phyloP scores from a whole-genome alignment of 192 early-diverging fungal genomes.

The Pilobolus umbonatus region DNA sequence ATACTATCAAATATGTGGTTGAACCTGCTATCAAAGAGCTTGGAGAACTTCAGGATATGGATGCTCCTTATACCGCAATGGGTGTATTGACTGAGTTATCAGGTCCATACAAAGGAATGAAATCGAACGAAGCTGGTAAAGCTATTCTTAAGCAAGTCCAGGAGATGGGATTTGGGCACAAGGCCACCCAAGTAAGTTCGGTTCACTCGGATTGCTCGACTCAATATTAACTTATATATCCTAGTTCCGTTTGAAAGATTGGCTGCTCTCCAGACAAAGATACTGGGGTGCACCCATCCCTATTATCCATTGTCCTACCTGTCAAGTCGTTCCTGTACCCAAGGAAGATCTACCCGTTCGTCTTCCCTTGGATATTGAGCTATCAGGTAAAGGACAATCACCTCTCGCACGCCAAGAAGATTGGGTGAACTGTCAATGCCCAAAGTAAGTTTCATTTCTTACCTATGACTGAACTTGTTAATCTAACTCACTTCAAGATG shows the following conservation, averaged over 20 bases:
- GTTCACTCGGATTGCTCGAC: not conserved
- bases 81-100: conserved; percentile 54
- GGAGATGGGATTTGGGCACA: conserved; percentile 42
- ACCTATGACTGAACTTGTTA: not conserved
- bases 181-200: conserved; percentile 25
- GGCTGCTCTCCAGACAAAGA: conserved; percentile 92
- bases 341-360: conserved; percentile 70
- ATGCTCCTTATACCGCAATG: conserved; percentile 32
- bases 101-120: conserved; percentile 59
- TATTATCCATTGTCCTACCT: conserved; percentile 79
- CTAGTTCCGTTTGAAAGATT: conserved; percentile 85
- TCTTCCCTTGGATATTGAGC: conserved; percentile 55
- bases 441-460: conserved; percentile 45
- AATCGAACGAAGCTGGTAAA: conserved; percentile 48
- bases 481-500: conserved; percentile 48
- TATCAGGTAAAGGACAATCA: conserved; percentile 64
- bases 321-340: conserved; percentile 84
- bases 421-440: conserved; percentile 75
- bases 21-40: conserved; percentile 23
- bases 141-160: conserved; percentile 48
- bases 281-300: conserved; percentile 98
- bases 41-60: not conserved
- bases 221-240: not conserved
- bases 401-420: conserved; percentile 57
- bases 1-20: conserved; percentile 48